Evolutionary conservation across 306 rosid genomes (phyloP), one percentile per base, ranked within the genome.

Genomic region (Prunus campanulata): DNA sequence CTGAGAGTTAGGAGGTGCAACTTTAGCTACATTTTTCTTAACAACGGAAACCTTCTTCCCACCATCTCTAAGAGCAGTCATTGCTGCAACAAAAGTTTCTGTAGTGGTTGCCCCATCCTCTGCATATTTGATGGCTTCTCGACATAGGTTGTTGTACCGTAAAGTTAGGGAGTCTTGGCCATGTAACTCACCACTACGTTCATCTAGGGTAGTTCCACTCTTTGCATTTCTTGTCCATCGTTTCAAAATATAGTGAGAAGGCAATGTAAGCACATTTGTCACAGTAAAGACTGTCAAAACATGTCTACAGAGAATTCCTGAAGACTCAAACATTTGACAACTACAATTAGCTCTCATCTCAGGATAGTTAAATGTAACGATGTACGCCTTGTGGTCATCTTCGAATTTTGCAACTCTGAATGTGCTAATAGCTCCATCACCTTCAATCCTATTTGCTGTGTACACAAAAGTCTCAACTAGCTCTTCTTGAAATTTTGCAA

Each of bases 211-310:
- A 63, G 74, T 47, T 66, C 83, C 85, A 77, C 24, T 82, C 86
- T 90, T 93, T 35, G 98, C 93, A 75, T 93, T 93, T 77, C 87
- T 92, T 69, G 98, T 95, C 98, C 98, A 95, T 77, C 98, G 91
- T 83, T 84, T 90, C 80, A 91, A 80, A 80, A 93, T 91, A 85
- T 91, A 91, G 86, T 91, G 92, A 70, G 91, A 71, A 54, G 98
- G 98, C 80, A 93, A 79, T 5, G 92, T 89, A 75, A 89, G 97
- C 69, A 93, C 96, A 82, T 91, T 93, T 61, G 98, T 89, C 50
- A 93, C 93, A 0, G 98, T 91, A 74, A 91, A 93, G 69, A 93
- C 98, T 1, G 98, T 93, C 83, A 93, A 86, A 74, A 93, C 82
- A 81, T 93, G 98, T 77, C 91, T 88, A 83, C 98, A 93, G 69